phyloP scores from a whole-genome alignment of 2,329 filamentous ascomycete genomes.

The Pochonia chlamydosporia region DNA sequence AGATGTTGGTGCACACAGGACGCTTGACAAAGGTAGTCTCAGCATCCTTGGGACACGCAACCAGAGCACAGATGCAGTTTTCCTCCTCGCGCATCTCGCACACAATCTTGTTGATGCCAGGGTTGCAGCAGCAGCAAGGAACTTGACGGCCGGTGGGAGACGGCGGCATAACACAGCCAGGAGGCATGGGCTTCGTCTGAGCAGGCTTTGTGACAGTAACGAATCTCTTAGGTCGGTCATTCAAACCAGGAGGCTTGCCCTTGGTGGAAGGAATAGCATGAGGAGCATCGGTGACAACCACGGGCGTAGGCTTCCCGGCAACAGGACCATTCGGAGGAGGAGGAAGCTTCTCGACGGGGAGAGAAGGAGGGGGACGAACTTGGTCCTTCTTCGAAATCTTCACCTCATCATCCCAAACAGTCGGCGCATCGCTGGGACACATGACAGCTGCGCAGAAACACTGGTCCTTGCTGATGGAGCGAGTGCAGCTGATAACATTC shows the following conservation, averaged over 20 bases:
- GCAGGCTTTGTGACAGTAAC: not conserved
- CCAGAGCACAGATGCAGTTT: constrained; percentile 15
- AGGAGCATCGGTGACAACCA: not conserved
- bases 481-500: constrained; percentile 10
- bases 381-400: not conserved
- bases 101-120: constrained; percentile 11
- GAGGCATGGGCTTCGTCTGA: not conserved
- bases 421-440: constrained; percentile 17
- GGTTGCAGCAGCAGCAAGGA: constrained; percentile 18
- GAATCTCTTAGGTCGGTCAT: not conserved
- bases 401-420: constrained; percentile 1
- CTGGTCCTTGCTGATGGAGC: constrained; percentile 4
- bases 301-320: not conserved
- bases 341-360: no score
- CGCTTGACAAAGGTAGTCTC: not conserved
- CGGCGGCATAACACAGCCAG: not conserved
- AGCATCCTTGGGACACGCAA: constrained; percentile 8
- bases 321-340: not conserved
- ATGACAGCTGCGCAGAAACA: constrained; percentile 15
- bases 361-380: not conserved
- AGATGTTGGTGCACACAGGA: not conserved
- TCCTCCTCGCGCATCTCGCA: constrained; percentile 12
- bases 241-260: not conserved
- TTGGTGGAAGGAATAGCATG: not conserved
- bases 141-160: not conserved